A percentile compares a stretch with the other conserved stretches of the same genome.
These are phyloP conservation scores for Laguncularia racemosa DNA, from an alignment of 345 rosid genomes.

Conservation along the genomic window DNA sequence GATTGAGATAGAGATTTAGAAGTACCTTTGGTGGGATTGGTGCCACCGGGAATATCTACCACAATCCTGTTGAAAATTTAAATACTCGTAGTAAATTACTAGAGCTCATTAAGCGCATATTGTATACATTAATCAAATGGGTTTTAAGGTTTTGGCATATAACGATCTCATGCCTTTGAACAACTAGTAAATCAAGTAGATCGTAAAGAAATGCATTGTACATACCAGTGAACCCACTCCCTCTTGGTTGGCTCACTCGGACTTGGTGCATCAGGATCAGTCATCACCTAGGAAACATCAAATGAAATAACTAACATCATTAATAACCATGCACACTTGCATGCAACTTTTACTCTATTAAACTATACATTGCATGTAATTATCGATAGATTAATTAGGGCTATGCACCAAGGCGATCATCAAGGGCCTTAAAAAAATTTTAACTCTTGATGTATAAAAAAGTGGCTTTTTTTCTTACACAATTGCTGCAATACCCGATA, in stretches of 20 bases:
- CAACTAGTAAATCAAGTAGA: not conserved
- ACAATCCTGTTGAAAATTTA: constrained; percentile 47
- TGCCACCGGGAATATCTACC: constrained; percentile 73
- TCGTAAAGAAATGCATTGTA: not conserved
- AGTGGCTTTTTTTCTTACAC: too few relatives aligned
- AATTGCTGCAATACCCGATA: too few relatives aligned
- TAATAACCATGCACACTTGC: not conserved
- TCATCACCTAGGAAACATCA: constrained; percentile 51
- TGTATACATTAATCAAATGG: not conserved
- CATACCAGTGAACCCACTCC: constrained; percentile 87
- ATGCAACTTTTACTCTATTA: too few relatives aligned
- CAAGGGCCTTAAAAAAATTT: too few relatives aligned
- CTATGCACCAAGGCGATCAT: too few relatives aligned
- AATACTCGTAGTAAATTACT: not conserved
- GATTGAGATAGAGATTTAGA: too few relatives aligned
- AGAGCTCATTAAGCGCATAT: too few relatives aligned
- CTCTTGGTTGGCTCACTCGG: constrained; percentile 86
- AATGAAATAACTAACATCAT: not conserved
- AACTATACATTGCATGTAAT: too few relatives aligned
- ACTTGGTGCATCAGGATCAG: constrained; percentile 92
- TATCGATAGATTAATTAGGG: too few relatives aligned
- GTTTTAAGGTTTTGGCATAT: too few relatives aligned
- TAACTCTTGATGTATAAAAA: too few relatives aligned
- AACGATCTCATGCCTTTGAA: not conserved
- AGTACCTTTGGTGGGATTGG: constrained; percentile 53